Percentiles rank a stretch among this genome's conserved stretches.
Evolutionary conservation across 1,284 basidiomycete species (phyloP).

Genomic region (Sanghuangporus weigelae): DNA sequence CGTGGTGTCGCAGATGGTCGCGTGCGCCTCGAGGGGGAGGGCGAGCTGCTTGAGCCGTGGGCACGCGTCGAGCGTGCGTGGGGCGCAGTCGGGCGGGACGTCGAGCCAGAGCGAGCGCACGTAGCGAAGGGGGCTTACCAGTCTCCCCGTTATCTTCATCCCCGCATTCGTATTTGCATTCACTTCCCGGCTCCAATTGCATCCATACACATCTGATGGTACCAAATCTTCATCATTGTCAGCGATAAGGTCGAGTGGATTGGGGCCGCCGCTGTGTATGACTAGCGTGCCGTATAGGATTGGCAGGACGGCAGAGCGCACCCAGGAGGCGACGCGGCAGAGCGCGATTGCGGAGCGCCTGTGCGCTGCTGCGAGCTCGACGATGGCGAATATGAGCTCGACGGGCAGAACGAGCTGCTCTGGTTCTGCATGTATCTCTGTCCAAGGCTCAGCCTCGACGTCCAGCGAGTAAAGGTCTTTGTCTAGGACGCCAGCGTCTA

Average conservation of each 20-base stretch:
- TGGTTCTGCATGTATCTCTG: neutral
- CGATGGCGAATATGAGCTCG: constrained; percentile 17
- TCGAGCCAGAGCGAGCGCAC: constrained; percentile 16
- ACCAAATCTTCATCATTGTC: neutral
- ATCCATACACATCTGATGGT: neutral
- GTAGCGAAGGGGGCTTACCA: constrained; percentile 11
- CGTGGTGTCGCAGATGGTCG: constrained; percentile 8
- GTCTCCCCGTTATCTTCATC: neutral
- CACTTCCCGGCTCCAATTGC: neutral
- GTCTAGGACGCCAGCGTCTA: neutral
- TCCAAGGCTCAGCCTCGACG: neutral
- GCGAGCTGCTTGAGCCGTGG: constrained; percentile 16
- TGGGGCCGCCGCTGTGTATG: constrained; percentile 4
- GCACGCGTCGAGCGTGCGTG: constrained; percentile 12
- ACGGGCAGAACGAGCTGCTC: constrained; percentile 15
- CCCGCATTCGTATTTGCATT: neutral
- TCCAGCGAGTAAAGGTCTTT: neutral
- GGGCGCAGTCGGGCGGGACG: constrained; percentile 10
- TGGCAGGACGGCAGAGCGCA: constrained; percentile 14
- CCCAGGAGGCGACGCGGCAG: constrained; percentile 17
- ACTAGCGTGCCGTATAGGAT: constrained; percentile 14
- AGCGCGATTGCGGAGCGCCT: constrained; percentile 10
- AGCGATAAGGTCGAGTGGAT: neutral
- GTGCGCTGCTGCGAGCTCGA: constrained; percentile 12
- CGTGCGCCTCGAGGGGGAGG: constrained; percentile 13